Conservation (phyloP, 331 rosid genomes). For the Phaseolus coccineus region DNA sequence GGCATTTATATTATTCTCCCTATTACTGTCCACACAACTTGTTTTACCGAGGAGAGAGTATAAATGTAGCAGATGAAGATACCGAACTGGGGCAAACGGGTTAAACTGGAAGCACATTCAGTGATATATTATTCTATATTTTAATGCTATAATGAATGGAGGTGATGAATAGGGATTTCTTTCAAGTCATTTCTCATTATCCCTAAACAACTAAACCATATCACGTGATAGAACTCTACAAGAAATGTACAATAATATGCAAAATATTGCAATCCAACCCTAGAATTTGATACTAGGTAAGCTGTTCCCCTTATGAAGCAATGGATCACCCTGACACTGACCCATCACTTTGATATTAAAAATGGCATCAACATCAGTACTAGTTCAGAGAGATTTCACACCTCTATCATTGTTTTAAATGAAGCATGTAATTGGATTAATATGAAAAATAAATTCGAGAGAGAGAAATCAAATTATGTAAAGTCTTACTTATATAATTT, state of each 20-base stretch:
- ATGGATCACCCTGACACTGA: slow-evolving; percentile 5
- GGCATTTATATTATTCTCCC: neutral
- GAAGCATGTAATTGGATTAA: too few relatives aligned
- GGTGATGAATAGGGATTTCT: slow-evolving; percentile 2
- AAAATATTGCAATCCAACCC: slow-evolving; percentile 21
- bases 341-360: slow-evolving; percentile 18
- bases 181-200: slow-evolving; percentile 11
- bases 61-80: neutral
- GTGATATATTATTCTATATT: slow-evolving; percentile 7
- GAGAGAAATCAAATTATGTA: too few relatives aligned
- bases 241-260: neutral
- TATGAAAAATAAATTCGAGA: too few relatives aligned
- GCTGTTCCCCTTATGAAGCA: slow-evolving; percentile 31
- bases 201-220: slow-evolving; percentile 34
- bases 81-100: neutral
- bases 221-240: slow-evolving; percentile 45
- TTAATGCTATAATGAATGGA: slow-evolving; percentile 17
- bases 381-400: slow-evolving; percentile 25
- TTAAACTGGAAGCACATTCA: neutral
- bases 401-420: too few relatives aligned
- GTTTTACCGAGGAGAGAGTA: neutral
- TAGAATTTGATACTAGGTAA: slow-evolving; percentile 32
- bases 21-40: neutral
- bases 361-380: slow-evolving; percentile 30
- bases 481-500: too few relatives aligned